These are phyloP conservation scores for Cercospora janseana DNA, from an alignment of 2,329 filamentous ascomycete genomes.

Conservation along the genomic window DNA sequence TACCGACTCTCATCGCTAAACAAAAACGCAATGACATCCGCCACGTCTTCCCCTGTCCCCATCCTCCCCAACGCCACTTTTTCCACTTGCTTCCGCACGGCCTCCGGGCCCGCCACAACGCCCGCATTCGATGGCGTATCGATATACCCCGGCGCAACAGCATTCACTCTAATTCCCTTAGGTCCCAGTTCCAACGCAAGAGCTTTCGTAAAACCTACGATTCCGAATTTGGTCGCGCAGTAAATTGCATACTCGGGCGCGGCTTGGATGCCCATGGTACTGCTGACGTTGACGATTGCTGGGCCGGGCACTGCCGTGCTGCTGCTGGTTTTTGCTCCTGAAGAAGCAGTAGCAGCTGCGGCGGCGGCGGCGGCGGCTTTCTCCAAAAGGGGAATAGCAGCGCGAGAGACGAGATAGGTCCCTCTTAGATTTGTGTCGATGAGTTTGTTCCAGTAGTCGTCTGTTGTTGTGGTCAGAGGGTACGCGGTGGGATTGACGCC, in stretches of 20 bases:
- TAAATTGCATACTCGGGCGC: slow-evolving; percentile 44
- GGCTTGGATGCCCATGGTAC: slow-evolving; percentile 40
- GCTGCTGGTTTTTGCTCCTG: not conserved
- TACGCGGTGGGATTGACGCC: slow-evolving; percentile 39
- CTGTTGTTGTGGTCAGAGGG: slow-evolving; percentile 38
- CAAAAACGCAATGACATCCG: slow-evolving; percentile 52
- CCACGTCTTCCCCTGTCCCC: slow-evolving; percentile 50
- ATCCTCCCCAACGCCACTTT: slow-evolving; percentile 46
- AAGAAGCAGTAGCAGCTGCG: not conserved
- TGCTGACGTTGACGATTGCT: slow-evolving; percentile 44
- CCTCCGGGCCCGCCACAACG: slow-evolving; percentile 50
- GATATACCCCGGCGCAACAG: slow-evolving; percentile 45
- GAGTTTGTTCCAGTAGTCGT: slow-evolving; percentile 46
- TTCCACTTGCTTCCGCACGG: slow-evolving; percentile 41
- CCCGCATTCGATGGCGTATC: slow-evolving; percentile 51
- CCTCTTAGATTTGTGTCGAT: slow-evolving; percentile 44
- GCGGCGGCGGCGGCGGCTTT: slow-evolving; percentile 32
- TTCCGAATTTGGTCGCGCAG: slow-evolving; percentile 44
- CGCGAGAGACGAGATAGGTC: slow-evolving; percentile 42
- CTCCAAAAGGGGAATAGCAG: slow-evolving; percentile 40
- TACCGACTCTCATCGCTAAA: slow-evolving; percentile 48
- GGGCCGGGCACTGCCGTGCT: not conserved
- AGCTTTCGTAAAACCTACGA: slow-evolving; percentile 48
- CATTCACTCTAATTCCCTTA: slow-evolving; percentile 42
- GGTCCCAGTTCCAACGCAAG: slow-evolving; percentile 43